phyloP scores from a whole-genome alignment of 768 basidiomycete genomes.

The Russula virescens region DNA sequence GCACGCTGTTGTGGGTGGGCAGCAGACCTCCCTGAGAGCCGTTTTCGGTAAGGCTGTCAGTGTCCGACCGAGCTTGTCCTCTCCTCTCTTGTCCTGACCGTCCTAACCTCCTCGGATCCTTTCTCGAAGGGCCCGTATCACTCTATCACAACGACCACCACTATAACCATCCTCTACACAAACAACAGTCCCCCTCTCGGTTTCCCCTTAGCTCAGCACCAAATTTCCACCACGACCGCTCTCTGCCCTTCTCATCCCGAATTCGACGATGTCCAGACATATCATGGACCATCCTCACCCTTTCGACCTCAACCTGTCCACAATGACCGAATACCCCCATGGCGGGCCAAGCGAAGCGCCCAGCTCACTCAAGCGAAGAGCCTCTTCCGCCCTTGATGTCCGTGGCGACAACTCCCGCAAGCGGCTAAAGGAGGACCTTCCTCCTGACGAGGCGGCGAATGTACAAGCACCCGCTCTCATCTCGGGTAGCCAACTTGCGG shows the following conservation, averaged over 20 bases:
- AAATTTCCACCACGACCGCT: not conserved
- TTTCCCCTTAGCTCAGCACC: not conserved
- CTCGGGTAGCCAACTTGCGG: slow-evolving; percentile 40
- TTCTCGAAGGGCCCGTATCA: not conserved
- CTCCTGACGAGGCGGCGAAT: slow-evolving; percentile 10
- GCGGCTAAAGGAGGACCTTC: slow-evolving; percentile 22
- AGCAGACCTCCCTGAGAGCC: not conserved
- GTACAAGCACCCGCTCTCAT: slow-evolving; percentile 17
- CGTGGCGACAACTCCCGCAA: slow-evolving; percentile 16
- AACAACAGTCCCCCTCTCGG: no score
- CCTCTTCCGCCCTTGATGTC: slow-evolving; percentile 20
- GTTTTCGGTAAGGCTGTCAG: slow-evolving; percentile 9
- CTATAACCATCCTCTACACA: not conserved
- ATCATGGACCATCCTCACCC: slow-evolving; percentile 45
- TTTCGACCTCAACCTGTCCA: slow-evolving; percentile 27
- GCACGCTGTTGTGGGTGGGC: slow-evolving; percentile 10
- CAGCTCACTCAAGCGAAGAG: slow-evolving; percentile 22
- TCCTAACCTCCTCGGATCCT: not conserved
- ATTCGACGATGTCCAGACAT: slow-evolving; percentile 4
- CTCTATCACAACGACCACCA: not conserved
- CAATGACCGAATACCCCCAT: not conserved
- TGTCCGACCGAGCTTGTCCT: not conserved
- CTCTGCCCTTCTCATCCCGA: not conserved
- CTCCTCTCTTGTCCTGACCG: not conserved
- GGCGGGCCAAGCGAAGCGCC: slow-evolving; percentile 7